phyloP scores from a whole-genome alignment of 192 early-diverging fungal genomes.

The Entophlyctis luteolus region DNA sequence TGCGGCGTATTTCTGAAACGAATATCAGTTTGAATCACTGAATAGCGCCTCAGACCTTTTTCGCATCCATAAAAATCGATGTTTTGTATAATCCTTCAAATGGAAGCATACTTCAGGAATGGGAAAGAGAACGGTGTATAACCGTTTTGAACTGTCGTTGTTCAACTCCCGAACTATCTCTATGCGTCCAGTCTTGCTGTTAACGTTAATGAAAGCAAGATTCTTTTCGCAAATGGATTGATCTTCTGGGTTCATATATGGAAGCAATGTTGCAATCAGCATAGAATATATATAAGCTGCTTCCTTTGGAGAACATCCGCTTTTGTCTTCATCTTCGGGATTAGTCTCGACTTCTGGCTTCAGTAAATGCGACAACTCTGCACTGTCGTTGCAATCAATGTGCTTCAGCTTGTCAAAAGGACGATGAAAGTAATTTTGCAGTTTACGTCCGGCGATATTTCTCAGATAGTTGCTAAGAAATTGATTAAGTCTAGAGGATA shows the following conservation, averaged over 20 bases:
- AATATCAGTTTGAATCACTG: background rate
- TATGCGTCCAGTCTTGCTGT: slow-evolving; percentile 32
- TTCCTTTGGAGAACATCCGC: slow-evolving; percentile 26
- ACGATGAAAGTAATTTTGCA: too few relatives aligned
- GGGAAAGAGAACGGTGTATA: slow-evolving; percentile 36
- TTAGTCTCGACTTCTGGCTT: background rate
- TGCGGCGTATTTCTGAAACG: slow-evolving; percentile 27
- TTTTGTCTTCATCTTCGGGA: slow-evolving; percentile 17
- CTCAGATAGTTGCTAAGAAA: too few relatives aligned
- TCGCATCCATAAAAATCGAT: slow-evolving; percentile 30
- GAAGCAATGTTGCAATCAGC: slow-evolving; percentile 34
- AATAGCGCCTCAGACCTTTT: slow-evolving; percentile 18
- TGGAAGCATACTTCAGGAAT: slow-evolving; percentile 38
- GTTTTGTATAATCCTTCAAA: slow-evolving; percentile 27
- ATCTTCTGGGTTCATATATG: slow-evolving; percentile 30
- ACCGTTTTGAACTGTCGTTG: slow-evolving; percentile 9
- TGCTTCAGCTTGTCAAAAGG: too few relatives aligned
- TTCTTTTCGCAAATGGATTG: slow-evolving; percentile 14
- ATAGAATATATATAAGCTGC: slow-evolving; percentile 33
- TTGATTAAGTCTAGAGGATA: too few relatives aligned
- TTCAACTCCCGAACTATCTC: slow-evolving; percentile 34
- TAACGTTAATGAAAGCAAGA: slow-evolving; percentile 24
- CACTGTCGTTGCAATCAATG: background rate
- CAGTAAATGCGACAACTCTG: background rate
- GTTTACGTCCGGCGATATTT: too few relatives aligned